Conservation (phyloP, 106 monocot species). For the Dendrobium nobile region DNA sequence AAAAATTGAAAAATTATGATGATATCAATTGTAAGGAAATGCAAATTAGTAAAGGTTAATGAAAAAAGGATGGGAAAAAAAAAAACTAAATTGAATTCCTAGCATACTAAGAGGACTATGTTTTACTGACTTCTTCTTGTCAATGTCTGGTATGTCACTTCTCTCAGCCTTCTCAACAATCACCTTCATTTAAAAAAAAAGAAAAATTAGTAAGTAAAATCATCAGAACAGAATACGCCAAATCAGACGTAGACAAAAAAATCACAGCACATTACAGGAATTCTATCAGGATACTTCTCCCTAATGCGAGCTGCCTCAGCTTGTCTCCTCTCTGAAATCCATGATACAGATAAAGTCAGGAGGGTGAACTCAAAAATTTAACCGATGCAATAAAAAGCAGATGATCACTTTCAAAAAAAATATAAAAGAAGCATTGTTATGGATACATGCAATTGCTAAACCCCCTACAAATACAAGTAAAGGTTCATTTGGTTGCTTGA, state of each 20-base stretch:
- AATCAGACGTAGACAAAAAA: background rate
- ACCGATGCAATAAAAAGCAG: background rate
- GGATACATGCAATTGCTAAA: too few relatives aligned
- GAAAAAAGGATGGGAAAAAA: background rate
- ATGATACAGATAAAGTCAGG: background rate
- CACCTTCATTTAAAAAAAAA: constrained; percentile 8
- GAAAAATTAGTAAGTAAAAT: background rate
- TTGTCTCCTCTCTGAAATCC: constrained; percentile 19
- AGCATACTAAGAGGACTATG: background rate
- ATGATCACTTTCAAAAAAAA: too few relatives aligned
- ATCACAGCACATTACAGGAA: constrained; percentile 11
- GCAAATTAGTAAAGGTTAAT: background rate
- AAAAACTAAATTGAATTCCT: background rate
- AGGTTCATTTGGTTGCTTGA: too few relatives aligned
- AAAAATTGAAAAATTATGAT: background rate
- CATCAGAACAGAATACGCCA: background rate
- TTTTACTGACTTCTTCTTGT: constrained; percentile 22
- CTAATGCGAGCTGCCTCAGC: constrained; percentile 20
- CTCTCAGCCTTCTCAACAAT: constrained; percentile 30
- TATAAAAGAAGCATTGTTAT: too few relatives aligned
- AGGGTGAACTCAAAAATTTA: background rate
- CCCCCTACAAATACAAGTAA: too few relatives aligned
- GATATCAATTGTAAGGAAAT: background rate
- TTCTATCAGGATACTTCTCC: constrained; percentile 22
- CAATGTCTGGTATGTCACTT: constrained; percentile 26